These are phyloP conservation scores for Patellaria atrata DNA, from an alignment of 495 filamentous ascomycete genomes.

Conservation along the genomic window DNA sequence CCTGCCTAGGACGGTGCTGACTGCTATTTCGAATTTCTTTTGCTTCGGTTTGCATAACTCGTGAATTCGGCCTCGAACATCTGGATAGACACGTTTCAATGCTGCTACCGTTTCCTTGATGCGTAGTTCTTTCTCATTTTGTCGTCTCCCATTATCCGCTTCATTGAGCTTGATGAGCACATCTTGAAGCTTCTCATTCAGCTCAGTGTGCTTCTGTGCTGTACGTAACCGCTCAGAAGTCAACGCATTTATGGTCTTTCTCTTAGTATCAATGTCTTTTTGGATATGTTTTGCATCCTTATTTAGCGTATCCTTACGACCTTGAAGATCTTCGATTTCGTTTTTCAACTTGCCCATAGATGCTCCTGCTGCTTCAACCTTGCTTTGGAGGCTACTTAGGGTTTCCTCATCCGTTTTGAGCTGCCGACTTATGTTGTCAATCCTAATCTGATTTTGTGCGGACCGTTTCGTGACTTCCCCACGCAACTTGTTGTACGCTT, in stretches of 20 bases:
- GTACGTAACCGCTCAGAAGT: conserved; percentile 68
- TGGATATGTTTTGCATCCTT: conserved; percentile 47
- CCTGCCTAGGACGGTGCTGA: conserved; percentile 80
- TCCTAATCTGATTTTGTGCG: conserved; percentile 63
- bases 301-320: conserved; percentile 47
- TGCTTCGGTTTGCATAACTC: conserved; percentile 92
- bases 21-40: conserved; percentile 86
- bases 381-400: conserved; percentile 69
- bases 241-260: conserved; percentile 73
- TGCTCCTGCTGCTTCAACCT: conserved; percentile 63
- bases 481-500: conserved; percentile 76
- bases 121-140: conserved; percentile 63
- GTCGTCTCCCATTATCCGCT: conserved; percentile 67
- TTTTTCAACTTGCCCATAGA: conserved; percentile 55
- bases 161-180: conserved; percentile 64
- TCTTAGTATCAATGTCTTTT: conserved; percentile 72
- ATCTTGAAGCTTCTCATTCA: conserved; percentile 79
- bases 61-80: conserved; percentile 77
- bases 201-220: conserved; percentile 66
- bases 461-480: conserved; percentile 78
- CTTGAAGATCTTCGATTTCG: conserved; percentile 54
- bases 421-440: conserved; percentile 72
- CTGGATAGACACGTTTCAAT: conserved; percentile 81
- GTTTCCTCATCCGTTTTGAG: conserved; percentile 81
- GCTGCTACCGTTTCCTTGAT: conserved; percentile 67